Conservation (phyloP, 805 yeast genomes). For the Zygoascus flipseniorum region DNA sequence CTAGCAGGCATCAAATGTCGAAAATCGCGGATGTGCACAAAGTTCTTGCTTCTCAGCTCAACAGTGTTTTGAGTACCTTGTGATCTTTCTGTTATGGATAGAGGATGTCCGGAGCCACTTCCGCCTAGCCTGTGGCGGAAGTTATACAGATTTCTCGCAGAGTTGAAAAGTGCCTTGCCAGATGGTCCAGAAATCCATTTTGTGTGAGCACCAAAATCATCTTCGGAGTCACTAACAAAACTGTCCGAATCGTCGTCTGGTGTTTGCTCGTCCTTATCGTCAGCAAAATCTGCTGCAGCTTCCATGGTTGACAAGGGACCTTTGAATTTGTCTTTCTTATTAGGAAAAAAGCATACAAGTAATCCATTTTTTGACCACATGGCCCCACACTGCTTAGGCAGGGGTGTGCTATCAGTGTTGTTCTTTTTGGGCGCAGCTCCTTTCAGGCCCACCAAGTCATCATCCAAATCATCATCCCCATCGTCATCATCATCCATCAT, state of each 20-base stretch:
- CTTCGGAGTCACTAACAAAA: conserved; percentile 11
- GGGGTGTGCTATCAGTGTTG: conserved; percentile 72
- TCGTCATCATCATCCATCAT: conserved; percentile 21
- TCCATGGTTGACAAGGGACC: conserved; percentile 2
- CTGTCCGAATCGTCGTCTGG: conserved; percentile 4
- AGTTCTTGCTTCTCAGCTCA: conserved; percentile 41
- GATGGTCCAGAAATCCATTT: neutral
- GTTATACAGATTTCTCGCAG: conserved; percentile 1
- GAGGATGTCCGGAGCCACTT: conserved; percentile 1
- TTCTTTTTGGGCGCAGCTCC: conserved; percentile 21
- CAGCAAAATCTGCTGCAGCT: neutral
- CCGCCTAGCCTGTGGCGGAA: neutral
- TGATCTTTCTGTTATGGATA: conserved; percentile 11
- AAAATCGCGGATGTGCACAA: conserved; percentile 59
- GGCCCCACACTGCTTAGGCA: conserved; percentile 92
- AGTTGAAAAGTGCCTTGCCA: neutral
- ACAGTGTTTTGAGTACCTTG: conserved; percentile 28
- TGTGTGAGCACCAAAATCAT: neutral
- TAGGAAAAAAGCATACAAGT: conserved; percentile 73
- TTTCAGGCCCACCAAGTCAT: conserved; percentile 10
- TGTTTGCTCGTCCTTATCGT: neutral
- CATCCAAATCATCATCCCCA: conserved; percentile 31
- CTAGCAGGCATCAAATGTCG: conserved; percentile 66
- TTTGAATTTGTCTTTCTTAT: conserved; percentile 30
- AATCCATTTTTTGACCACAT: conserved; percentile 74